Percentiles rank a stretch among this genome's conserved stretches.
These are phyloP conservation scores for Malus hybrid DNA, from an alignment of 331 rosid species.

Conservation along the genomic window DNA sequence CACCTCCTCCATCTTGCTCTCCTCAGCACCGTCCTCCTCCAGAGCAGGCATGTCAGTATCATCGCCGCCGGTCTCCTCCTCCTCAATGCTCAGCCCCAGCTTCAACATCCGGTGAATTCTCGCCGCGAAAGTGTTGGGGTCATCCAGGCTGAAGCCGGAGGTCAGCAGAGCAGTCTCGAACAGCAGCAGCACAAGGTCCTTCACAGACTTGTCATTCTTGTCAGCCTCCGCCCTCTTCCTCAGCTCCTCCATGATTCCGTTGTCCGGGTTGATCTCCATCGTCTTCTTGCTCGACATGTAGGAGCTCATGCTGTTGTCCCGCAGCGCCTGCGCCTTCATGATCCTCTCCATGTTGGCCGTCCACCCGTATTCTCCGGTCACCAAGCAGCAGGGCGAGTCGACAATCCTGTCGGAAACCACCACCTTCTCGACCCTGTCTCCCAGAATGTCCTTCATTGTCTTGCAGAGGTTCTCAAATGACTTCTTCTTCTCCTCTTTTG, in stretches of 20 bases:
- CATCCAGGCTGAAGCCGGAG: slow-evolving; percentile 66
- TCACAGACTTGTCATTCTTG: slow-evolving; percentile 50
- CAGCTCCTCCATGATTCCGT: slow-evolving; percentile 64
- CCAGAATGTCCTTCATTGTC: slow-evolving; percentile 47
- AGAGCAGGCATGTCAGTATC: slow-evolving; percentile 55
- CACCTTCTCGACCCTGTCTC: slow-evolving; percentile 58
- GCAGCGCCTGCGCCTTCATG: slow-evolving; percentile 64
- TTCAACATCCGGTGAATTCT: slow-evolving; percentile 68
- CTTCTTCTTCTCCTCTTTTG: slow-evolving; percentile 48
- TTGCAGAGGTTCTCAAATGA: slow-evolving; percentile 58
- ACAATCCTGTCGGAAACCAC: slow-evolving; percentile 62
- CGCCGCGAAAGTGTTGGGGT: slow-evolving; percentile 53
- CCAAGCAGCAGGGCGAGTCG: slow-evolving; percentile 65
- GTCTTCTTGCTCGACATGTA: slow-evolving; percentile 74
- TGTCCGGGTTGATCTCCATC: slow-evolving; percentile 65
- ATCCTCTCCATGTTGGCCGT: slow-evolving; percentile 67
- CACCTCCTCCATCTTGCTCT: slow-evolving; percentile 75
- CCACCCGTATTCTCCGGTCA: slow-evolving; percentile 70
- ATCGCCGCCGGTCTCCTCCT: slow-evolving; percentile 32
- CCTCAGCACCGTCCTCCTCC: slow-evolving; percentile 54
- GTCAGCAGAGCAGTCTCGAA: slow-evolving; percentile 57
- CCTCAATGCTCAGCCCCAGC: slow-evolving; percentile 55
- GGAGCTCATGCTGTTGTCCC: slow-evolving; percentile 54
- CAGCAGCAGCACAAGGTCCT: slow-evolving; percentile 54
- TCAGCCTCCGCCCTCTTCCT: slow-evolving; percentile 66